These are phyloP conservation scores for Eremomyces bilateralis DNA, from an alignment of 495 filamentous ascomycete genomes.

Conservation along the genomic window DNA sequence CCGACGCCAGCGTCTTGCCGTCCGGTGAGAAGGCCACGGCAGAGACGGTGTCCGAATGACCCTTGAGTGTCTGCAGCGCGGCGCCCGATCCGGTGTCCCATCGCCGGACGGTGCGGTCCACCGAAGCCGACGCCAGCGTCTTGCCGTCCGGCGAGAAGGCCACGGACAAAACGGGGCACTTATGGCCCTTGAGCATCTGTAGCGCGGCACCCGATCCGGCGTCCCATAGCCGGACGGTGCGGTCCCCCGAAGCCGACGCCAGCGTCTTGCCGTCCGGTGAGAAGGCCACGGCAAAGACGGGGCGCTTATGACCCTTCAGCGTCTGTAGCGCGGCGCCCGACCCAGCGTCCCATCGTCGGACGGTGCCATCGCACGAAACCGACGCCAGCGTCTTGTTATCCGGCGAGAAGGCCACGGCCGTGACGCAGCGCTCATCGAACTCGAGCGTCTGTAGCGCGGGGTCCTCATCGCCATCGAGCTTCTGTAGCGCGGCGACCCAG, in stretches of 20 bases:
- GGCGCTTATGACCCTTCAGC: background rate
- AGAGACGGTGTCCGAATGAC: slow-evolving; percentile 1
- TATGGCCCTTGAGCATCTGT: slow-evolving; percentile 9
- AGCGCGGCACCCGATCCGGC: no score
- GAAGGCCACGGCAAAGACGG: slow-evolving; percentile 3
- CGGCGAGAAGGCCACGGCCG: no score
- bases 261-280: slow-evolving; percentile 1
- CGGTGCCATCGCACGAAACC: slow-evolving; percentile 1
- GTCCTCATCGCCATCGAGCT: no score
- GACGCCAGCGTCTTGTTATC: no score
- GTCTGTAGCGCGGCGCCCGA: no score
- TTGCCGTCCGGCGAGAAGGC: slow-evolving; percentile 2
- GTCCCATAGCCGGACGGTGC: slow-evolving; percentile 5
- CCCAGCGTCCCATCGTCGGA: slow-evolving; percentile 1
- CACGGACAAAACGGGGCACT: background rate
- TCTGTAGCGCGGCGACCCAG: no score
- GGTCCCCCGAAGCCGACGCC: slow-evolving; percentile 1
- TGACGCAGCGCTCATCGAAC: no score
- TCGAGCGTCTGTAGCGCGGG: no score
- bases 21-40: slow-evolving; percentile 14
- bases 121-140: slow-evolving; percentile 1
- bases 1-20: slow-evolving; percentile 8
- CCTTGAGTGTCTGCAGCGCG: slow-evolving; percentile 8
- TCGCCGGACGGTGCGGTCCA: background rate
- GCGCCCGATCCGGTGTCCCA: no score